Conservation (phyloP, 805 yeast genomes). For the Saccharomycopsis amapae region DNA sequence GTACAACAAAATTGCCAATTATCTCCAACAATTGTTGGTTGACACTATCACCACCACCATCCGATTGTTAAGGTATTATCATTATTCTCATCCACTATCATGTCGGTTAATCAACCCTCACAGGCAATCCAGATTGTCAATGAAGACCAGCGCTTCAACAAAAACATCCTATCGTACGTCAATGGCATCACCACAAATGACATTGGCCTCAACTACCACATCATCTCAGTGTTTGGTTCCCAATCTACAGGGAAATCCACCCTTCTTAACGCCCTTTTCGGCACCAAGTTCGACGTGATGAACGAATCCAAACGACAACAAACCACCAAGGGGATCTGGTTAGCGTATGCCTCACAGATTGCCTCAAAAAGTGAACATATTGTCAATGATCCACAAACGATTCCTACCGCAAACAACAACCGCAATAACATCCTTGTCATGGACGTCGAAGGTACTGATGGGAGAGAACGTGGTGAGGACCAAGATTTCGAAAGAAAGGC, state of each 20-base stretch:
- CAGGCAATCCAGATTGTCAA: conserved; percentile 44
- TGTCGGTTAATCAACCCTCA: neutral
- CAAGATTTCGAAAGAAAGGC: conserved; percentile 97
- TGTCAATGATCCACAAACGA: conserved; percentile 18
- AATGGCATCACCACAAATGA: conserved; percentile 30
- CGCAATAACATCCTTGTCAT: conserved; percentile 52
- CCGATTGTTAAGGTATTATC: no score
- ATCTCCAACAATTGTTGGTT: no score
- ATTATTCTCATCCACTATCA: no score
- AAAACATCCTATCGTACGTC: conserved; percentile 31
- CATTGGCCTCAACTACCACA: conserved; percentile 71
- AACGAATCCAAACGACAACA: conserved; percentile 79
- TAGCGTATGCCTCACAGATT: conserved; percentile 48
- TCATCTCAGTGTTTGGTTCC: conserved; percentile 93
- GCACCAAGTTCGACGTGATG: conserved; percentile 90
- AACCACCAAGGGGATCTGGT: conserved; percentile 83
- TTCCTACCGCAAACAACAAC: conserved; percentile 13
- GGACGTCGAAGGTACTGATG: conserved; percentile 98
- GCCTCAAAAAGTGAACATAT: conserved; percentile 23
- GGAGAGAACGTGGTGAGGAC: conserved; percentile 96
- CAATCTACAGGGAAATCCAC: conserved; percentile 97
- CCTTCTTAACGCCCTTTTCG: conserved; percentile 74
- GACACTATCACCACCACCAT: no score
- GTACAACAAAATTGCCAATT: no score
- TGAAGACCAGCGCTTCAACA: conserved; percentile 43